Conservation (phyloP, 345 rosid genomes). For the Acer saccharum region DNA sequence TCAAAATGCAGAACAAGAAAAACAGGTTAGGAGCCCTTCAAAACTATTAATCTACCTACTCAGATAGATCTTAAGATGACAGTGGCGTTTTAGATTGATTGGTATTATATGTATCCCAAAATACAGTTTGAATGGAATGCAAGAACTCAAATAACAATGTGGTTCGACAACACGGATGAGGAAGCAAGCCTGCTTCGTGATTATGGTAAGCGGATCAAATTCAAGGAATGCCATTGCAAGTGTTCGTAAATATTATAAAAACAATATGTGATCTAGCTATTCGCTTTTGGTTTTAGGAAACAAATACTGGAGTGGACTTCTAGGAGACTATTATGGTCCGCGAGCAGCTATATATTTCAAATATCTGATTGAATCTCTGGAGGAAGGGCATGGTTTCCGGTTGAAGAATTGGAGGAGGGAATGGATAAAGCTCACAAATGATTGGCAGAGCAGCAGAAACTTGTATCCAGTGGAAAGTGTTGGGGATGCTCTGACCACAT, state of each 20-base stretch:
- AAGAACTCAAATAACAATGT: constrained; percentile 78
- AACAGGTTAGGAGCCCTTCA: constrained; percentile 41
- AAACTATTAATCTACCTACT: not conserved
- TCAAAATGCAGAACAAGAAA: constrained; percentile 42
- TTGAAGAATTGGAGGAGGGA: constrained; percentile 63
- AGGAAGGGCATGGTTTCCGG: constrained; percentile 42
- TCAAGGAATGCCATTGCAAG: not conserved
- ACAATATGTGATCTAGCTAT: not conserved
- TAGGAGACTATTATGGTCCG: constrained; percentile 63
- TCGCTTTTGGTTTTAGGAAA: constrained; percentile 41
- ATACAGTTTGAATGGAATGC: constrained; percentile 79
- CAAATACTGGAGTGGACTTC: constrained; percentile 76
- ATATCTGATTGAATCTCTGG: constrained; percentile 42
- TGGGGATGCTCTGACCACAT: constrained; percentile 46
- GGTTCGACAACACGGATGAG: constrained; percentile 67
- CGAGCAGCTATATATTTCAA: constrained; percentile 70
- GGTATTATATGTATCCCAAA: not conserved
- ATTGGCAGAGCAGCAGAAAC: constrained; percentile 57
- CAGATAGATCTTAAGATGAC: not conserved
- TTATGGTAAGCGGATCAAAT: constrained; percentile 42
- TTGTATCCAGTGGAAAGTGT: constrained; percentile 35
- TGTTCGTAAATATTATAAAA: not conserved
- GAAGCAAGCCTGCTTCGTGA: constrained; percentile 77
- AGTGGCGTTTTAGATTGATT: not conserved
- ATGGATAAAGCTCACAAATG: constrained; percentile 66